Evolutionary conservation across 768 basidiomycete species (phyloP).

Genomic region (Rhizopogon vesiculosus): DNA sequence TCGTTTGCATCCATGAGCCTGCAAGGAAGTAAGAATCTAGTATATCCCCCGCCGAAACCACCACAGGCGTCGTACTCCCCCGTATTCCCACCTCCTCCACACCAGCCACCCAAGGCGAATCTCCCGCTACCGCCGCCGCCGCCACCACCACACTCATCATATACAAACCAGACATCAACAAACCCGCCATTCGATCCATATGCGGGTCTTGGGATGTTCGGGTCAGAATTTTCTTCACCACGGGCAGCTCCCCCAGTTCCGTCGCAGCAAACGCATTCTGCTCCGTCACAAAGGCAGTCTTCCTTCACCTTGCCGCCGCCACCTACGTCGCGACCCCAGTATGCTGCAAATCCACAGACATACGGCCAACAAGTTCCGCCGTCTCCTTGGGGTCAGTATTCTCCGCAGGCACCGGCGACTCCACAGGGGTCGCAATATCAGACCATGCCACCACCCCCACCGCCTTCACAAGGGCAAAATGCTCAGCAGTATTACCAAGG

Average conservation of each 20-base stretch:
- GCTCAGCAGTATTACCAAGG: slow-evolving; percentile 23
- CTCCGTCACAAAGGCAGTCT: slow-evolving; percentile 20
- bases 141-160: slow-evolving; percentile 18
- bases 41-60: slow-evolving; percentile 23
- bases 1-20: slow-evolving; percentile 58
- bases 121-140: slow-evolving; percentile 21
- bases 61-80: slow-evolving; percentile 24
- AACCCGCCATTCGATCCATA: slow-evolving; percentile 31
- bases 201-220: slow-evolving; percentile 25
- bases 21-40: slow-evolving; percentile 22
- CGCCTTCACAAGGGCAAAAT: slow-evolving; percentile 27
- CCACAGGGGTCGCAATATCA: slow-evolving; percentile 23
- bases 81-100: slow-evolving; percentile 6
- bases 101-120: slow-evolving; percentile 19
- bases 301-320: slow-evolving; percentile 16
- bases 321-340: slow-evolving; percentile 16
- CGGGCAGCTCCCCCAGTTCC: slow-evolving; percentile 10
- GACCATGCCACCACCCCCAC: slow-evolving; percentile 22
- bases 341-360: slow-evolving; percentile 10
- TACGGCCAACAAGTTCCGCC: slow-evolving; percentile 19
- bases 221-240: slow-evolving; percentile 7
- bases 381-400: slow-evolving; percentile 21
- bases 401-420: slow-evolving; percentile 15
- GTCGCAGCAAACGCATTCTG: slow-evolving; percentile 15
- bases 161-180: slow-evolving; percentile 13